Percentiles rank a stretch among this genome's conserved stretches.
Evolutionary conservation across 1,139 yeast genomes (phyloP).

Genomic region (Kodamaea sp.): DNA sequence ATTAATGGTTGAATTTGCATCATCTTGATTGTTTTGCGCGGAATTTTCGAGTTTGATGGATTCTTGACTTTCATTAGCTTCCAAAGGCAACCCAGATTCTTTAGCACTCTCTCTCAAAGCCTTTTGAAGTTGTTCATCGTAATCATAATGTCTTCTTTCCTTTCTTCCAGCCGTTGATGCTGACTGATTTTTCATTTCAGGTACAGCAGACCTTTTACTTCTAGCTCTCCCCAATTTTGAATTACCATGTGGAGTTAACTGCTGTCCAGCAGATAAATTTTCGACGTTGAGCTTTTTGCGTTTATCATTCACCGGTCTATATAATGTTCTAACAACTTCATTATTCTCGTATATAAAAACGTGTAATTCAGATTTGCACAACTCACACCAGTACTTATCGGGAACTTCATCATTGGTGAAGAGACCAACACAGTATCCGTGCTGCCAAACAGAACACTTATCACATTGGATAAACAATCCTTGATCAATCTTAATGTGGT

Average conservation of each 20-base stretch:
- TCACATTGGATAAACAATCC: constrained; percentile 90
- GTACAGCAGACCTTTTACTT: constrained; percentile 15
- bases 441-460: constrained; percentile 94
- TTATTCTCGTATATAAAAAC: constrained; percentile 36
- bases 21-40: not conserved
- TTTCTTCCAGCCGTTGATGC: constrained; percentile 16
- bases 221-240: constrained; percentile 13
- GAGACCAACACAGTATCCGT: constrained; percentile 91
- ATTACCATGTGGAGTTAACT: constrained; percentile 10
- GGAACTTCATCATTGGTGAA: constrained; percentile 72
- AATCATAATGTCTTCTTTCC: constrained; percentile 42
- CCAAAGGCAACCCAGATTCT: constrained; percentile 24
- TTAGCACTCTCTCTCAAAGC: constrained; percentile 71
- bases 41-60: not conserved
- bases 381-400: constrained; percentile 91
- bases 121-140: constrained; percentile 64
- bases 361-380: constrained; percentile 82
- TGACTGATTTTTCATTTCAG: constrained; percentile 19
- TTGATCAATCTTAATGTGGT: constrained; percentile 64
- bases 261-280: constrained; percentile 14
- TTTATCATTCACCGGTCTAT: constrained; percentile 46
- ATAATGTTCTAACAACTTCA: constrained; percentile 41
- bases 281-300: constrained; percentile 41
- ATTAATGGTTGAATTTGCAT: not conserved
- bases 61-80: constrained; percentile 7